A percentile compares a stretch with the other conserved stretches of the same genome.
These are phyloP conservation scores for Chlorella variabilis DNA, from an alignment of 163 green algal species.

Conservation along the genomic window DNA sequence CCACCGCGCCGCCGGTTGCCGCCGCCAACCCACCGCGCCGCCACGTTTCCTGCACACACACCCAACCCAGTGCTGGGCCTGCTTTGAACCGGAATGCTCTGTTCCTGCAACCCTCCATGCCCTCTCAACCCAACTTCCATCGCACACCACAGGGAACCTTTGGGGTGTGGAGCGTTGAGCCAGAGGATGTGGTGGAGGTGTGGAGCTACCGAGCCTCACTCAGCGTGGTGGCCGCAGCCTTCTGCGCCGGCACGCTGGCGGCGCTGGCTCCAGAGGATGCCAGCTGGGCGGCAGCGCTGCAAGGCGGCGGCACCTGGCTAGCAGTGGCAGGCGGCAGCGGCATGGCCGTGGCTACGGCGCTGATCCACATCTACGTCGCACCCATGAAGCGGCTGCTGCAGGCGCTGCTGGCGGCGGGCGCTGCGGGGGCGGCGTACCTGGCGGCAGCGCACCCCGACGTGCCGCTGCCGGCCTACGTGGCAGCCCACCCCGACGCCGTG, in stretches of 20 bases:
- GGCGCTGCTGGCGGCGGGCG: conserved; percentile 59
- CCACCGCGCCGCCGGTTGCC: too few relatives aligned
- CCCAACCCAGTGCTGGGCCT: too few relatives aligned
- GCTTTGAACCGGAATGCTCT: too few relatives aligned
- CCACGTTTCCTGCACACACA: too few relatives aligned
- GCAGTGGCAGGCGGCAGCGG: conserved; percentile 56
- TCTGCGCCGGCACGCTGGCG: neutral
- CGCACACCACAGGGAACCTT: neutral
- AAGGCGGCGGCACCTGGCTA: neutral
- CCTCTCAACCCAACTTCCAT: too few relatives aligned
- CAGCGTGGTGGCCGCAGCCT: conserved; percentile 1
- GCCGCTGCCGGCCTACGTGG: conserved; percentile 72
- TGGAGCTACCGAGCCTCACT: conserved; percentile 7
- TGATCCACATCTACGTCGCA: conserved; percentile 95
- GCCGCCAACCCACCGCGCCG: neutral
- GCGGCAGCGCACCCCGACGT: conserved; percentile 51
- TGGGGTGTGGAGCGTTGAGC: conserved; percentile 11
- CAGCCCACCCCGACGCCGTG: conserved; percentile 69
- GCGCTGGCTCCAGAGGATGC: neutral
- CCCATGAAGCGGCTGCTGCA: conserved; percentile 75
- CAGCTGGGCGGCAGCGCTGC: neutral
- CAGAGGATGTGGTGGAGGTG: conserved; percentile 19
- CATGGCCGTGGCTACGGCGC: conserved; percentile 76
- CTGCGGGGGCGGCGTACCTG: conserved; percentile 52
- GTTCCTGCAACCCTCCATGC: too few relatives aligned